Conservation (phyloP, 2,329 filamentous ascomycete species). For the Hypoxylon sp. region DNA sequence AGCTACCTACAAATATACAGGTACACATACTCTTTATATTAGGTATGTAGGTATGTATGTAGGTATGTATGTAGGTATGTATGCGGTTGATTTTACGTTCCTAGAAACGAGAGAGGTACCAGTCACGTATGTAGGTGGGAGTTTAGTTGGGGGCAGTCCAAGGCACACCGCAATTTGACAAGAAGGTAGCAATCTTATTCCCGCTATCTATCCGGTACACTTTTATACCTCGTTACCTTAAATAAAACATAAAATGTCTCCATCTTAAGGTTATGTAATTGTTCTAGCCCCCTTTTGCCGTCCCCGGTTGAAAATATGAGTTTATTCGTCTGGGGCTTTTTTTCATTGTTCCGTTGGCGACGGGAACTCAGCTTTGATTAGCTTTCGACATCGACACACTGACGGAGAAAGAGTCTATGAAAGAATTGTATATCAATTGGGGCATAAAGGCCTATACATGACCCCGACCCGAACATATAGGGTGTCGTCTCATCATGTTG, state of each 20-base stretch:
- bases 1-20: no score
- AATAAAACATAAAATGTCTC: not conserved
- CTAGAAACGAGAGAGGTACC: not conserved
- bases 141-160: not conserved
- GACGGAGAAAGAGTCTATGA: conserved; percentile 1
- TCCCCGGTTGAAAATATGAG: conserved; percentile 10
- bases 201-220: conserved; percentile 11
- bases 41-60: no score
- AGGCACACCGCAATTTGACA: conserved; percentile 16
- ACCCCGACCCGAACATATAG: not conserved
- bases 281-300: conserved; percentile 18
- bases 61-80: no score
- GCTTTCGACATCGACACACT: not conserved
- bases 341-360: conserved; percentile 8
- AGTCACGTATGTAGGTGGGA: not conserved
- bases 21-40: no score
- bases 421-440: not conserved
- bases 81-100: not conserved
- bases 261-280: conserved; percentile 10
- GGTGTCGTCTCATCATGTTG: conserved; percentile 26
- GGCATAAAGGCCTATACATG: not conserved
- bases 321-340: conserved; percentile 3
- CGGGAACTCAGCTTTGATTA: conserved; percentile 10
- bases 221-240: not conserved
- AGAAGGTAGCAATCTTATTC: not conserved